A percentile compares a stretch with the other conserved stretches of the same genome.
These are phyloP conservation scores for Fusarium domesticum DNA, from an alignment of 2,329 filamentous ascomycete species.

Conservation along the genomic window DNA sequence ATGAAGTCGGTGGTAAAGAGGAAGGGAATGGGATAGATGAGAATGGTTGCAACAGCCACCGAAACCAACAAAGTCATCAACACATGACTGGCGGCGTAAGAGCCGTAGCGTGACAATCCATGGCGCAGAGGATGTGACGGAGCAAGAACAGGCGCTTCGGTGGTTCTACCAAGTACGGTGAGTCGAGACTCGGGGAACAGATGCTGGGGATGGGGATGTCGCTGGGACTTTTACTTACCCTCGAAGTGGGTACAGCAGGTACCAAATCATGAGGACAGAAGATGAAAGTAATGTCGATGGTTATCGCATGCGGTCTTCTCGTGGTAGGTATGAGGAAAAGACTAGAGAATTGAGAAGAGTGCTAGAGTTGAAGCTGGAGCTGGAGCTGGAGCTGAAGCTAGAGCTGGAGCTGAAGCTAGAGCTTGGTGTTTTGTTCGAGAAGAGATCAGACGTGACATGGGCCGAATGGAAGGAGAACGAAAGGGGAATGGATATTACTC, in stretches of 20 bases:
- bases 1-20: conserved; percentile 70
- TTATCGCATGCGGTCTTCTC: conserved; percentile 22
- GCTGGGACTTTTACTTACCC: conserved; percentile 57
- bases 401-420: conserved; percentile 9
- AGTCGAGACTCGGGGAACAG: conserved; percentile 16
- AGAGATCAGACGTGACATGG: conserved; percentile 26
- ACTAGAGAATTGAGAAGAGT: too few relatives aligned
- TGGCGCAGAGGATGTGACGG: conserved; percentile 63
- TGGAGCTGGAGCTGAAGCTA: conserved; percentile 3
- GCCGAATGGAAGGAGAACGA: conserved; percentile 13
- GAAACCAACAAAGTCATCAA: conserved; percentile 70
- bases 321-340: conserved; percentile 8
- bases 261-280: conserved; percentile 64
- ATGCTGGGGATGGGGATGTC: conserved; percentile 18
- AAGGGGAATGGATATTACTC: conserved; percentile 22
- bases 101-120: conserved; percentile 66
- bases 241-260: conserved; percentile 72
- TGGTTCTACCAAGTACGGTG: conserved; percentile 54
- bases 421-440: conserved; percentile 11
- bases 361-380: too few relatives aligned
- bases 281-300: conserved; percentile 16
- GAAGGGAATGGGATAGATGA: conserved; percentile 73
- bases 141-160: conserved; percentile 65
- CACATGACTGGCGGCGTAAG: conserved; percentile 69
- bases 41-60: conserved; percentile 65